Evolutionary conservation across 1,284 basidiomycete genomes (phyloP), one percentile per base, ranked within the genome.

Genomic region (Microstroma glucosiphilum): DNA sequence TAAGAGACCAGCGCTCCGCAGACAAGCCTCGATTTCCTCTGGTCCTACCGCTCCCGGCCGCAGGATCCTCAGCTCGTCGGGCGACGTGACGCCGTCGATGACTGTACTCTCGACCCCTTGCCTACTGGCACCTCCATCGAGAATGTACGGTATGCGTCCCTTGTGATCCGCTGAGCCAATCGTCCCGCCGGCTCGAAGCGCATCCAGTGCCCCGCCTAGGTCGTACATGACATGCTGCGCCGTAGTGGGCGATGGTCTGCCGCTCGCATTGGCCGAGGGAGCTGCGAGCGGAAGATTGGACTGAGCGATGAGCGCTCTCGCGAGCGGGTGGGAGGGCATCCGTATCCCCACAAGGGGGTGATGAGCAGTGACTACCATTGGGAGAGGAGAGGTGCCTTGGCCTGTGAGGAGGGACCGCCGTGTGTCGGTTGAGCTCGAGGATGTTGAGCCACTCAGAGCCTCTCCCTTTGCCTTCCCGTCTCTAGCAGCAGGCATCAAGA

Each of bases 31-130:
- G 25, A 78, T 61, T 40, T 90, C 88, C 79, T 98, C 96, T 1
- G 93, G 89, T 0, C 91, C 91, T 25, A 97, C 84, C 1, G 94
- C 96, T 21, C 96, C 96, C 0, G 94, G 93, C 61, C 96, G 83
- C 30, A 99, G 82, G 1, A 99, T 84, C 56, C 92, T 87, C 53
- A 98, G 80, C 59, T 85, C 83, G 2, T 89, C 88, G 0, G 66
- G 54, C 1, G 57, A 60, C 1, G 70, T 70, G 7, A 79, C 70
- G 2, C 89, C 92, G 80, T 97, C 91, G 0, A 98, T 84, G 1
- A 99, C 96, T 0, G 96, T 98, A 75, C 91, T 93, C 82, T 99
- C 96, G 57, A 98, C 81, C 0, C 96, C 96, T 2, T 98, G 88
- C 2, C 85, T 84, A 75, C 92, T 96, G 1, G 87, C 75, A 0